Evolutionary conservation across 805 yeast species (phyloP).

Genomic region (Yarrowia sp.): DNA sequence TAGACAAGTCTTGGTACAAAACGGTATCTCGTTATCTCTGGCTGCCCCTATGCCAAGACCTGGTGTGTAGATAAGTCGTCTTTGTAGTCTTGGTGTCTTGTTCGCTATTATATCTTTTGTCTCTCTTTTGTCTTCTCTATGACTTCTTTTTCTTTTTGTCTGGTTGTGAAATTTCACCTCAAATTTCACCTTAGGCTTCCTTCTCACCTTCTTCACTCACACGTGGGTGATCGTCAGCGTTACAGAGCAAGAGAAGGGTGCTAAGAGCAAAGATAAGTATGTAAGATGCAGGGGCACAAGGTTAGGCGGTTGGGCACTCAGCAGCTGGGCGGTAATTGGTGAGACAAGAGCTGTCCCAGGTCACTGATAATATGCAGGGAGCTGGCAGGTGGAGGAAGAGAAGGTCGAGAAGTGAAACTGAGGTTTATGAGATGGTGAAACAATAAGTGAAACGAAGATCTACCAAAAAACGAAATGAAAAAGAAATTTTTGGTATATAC

Average conservation of each 20-base stretch:
- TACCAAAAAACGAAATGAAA: background rate
- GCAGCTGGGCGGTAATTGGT: constrained; percentile 5
- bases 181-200: too few species aligned
- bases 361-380: constrained; percentile 2
- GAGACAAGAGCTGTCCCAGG: background rate
- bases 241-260: background rate
- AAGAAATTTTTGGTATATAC: background rate
- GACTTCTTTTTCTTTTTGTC: too few species aligned
- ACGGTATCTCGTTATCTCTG: too few species aligned
- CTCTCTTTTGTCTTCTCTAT: too few species aligned
- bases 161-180: too few species aligned
- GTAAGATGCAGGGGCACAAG: constrained; percentile 29
- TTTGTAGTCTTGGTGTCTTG: too few species aligned
- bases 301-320: constrained; percentile 22
- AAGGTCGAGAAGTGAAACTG: background rate
- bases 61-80: too few species aligned
- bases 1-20: too few species aligned
- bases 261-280: constrained; percentile 1
- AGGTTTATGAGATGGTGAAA: too few species aligned
- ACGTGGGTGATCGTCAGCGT: constrained; percentile 10
- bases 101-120: too few species aligned
- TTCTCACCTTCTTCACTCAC: background rate
- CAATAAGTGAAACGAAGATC: too few species aligned
- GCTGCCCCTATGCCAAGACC: too few species aligned
- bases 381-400: constrained; percentile 1